Base-by-base conservation (phyloP, 352 stramenopile species). In the Peronospora belbahrii region DNA sequence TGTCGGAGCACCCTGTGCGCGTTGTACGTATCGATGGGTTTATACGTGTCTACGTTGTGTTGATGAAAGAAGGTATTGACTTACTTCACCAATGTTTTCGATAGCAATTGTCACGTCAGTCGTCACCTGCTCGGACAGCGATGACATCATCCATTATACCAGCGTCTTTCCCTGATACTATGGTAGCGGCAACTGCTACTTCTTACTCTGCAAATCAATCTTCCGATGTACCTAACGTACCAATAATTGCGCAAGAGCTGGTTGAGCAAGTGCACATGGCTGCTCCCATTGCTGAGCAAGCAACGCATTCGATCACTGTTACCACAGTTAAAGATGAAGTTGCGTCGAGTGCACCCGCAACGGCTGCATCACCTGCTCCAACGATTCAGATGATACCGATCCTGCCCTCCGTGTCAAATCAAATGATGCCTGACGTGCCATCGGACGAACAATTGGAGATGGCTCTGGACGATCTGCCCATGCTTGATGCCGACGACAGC, bases 381-480 rank as follows among this genome's bases (percentile, higher is more conserved):
- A 33, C 50, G 7, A 34, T 74, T 11, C 43, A 43, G 30, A 42
- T 61, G 43, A 62, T 74, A n/a, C 42, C 55, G 2, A 55, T 67
- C 37, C 49, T 64, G 48, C 52, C 52, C 3, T 38, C 52, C 18
- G 53, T 65, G 6, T 57, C 57, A 13, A 70, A 52, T 38, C 52
- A 67, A 30, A 59, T 70, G 31, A 67, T 67, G 36, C 40, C 27
- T 1, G 62, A 59, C 19, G 66, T 85, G n/a, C 59, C 70, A 5
- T 85, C 76, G 2, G 70, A 88, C 24, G 76, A 88, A 46, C 76
- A 88, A 42, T 58, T 88, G 17, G 76, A 88, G 34, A 70, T 77
- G 47, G 76, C 58, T 27, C 62, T 88, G 6, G 76, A 85, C 34
- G 76, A 88, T 41, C 53, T 88, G 18, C 76, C 76, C 18, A 76